Evolutionary conservation across 306 rosid species (phyloP).

Genomic region (Adenanthera pavonina): DNA sequence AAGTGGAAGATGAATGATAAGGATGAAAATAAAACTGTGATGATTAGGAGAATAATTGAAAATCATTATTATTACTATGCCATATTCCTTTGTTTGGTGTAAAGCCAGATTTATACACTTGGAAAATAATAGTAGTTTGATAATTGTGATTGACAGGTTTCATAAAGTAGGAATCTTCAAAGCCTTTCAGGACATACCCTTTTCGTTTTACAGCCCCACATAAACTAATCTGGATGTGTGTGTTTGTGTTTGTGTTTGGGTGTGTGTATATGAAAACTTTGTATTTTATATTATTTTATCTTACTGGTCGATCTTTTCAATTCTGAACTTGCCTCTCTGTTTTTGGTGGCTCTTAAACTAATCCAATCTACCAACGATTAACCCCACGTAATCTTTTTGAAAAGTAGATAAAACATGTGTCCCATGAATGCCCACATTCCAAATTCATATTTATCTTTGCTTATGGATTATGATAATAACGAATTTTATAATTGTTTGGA

Average conservation of each 20-base stretch:
- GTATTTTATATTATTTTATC: too few species aligned
- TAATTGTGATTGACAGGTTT: not conserved
- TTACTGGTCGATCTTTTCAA: not conserved
- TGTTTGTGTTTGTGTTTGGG: not conserved
- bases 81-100: not conserved
- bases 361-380: not conserved
- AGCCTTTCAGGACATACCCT: not conserved
- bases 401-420: not conserved
- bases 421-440: not conserved
- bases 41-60: not conserved
- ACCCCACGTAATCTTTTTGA: not conserved
- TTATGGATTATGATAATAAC: too few species aligned
- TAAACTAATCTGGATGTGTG: not conserved
- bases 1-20: not conserved
- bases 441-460: not conserved
- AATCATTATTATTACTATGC: not conserved
- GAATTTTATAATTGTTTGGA: too few species aligned
- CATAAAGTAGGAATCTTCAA: not conserved
- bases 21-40: not conserved
- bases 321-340: not conserved
- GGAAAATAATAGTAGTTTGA: not conserved
- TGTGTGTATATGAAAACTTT: too few species aligned
- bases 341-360: not conserved
- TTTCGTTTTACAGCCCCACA: not conserved
- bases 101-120: not conserved